Evolutionary conservation across 768 basidiomycete species (phyloP).

Genomic region (Dictyophora rubrovolvata): DNA sequence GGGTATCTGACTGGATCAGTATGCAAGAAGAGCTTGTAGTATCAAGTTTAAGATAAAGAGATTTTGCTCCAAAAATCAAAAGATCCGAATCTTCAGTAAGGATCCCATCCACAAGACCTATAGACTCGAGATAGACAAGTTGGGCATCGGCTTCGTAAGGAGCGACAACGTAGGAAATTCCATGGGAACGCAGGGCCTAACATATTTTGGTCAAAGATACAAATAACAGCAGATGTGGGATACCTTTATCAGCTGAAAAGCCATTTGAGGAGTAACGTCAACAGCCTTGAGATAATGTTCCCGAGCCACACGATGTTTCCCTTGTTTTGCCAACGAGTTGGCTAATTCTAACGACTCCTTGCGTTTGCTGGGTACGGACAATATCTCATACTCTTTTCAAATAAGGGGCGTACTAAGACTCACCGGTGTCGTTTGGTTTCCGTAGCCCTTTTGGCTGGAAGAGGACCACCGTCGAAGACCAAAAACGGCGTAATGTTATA

Average conservation of each 20-base stretch:
- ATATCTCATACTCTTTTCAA: background rate
- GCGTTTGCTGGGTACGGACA: conserved; percentile 35
- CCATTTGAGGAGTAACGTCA: conserved; percentile 96
- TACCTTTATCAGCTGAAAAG: conserved; percentile 94
- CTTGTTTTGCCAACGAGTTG: conserved; percentile 63
- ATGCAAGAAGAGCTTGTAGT: conserved; percentile 49
- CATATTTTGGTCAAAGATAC: background rate
- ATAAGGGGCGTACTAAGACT: conserved; percentile 6
- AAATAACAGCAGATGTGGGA: conserved; percentile 8
- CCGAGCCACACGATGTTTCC: conserved; percentile 69
- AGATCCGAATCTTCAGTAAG: conserved; percentile 98
- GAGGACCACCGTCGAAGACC: conserved; percentile 92
- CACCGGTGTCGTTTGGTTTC: conserved; percentile 64
- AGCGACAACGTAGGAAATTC: conserved; percentile 79
- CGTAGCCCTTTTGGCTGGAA: conserved; percentile 89
- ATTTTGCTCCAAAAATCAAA: conserved; percentile 91
- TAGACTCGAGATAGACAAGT: conserved; percentile 80
- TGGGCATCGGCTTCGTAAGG: conserved; percentile 99
- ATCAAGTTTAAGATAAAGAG: conserved; percentile 92
- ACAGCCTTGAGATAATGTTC: conserved; percentile 85
- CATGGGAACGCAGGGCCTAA: conserved; percentile 78
- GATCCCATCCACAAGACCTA: conserved; percentile 78
- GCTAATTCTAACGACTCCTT: conserved; percentile 70
- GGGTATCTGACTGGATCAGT: conserved; percentile 57
- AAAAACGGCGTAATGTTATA: conserved; percentile 80